Percentiles rank a stretch among this genome's conserved stretches.
phyloP scores from a whole-genome alignment of 2,329 filamentous ascomycete species.

The Penicillium sumatraense region DNA sequence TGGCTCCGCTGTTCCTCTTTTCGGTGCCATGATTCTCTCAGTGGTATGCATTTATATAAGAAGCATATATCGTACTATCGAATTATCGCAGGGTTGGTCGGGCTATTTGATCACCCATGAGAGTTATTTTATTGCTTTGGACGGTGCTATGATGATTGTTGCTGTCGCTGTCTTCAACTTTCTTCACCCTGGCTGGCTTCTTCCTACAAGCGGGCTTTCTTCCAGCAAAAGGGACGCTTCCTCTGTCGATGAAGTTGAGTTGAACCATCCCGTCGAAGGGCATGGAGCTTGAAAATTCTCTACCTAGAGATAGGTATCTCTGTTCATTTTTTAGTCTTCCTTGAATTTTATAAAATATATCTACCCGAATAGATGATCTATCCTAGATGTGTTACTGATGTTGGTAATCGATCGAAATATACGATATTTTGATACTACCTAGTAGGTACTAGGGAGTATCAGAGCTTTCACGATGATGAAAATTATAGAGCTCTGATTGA shows the following conservation, averaged over 20 bases:
- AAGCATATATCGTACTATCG: slow-evolving; percentile 41
- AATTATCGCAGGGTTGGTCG: slow-evolving; percentile 55
- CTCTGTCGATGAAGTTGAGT: slow-evolving; percentile 18
- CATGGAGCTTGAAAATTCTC: background rate
- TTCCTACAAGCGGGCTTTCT: slow-evolving; percentile 28
- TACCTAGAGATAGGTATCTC: no score
- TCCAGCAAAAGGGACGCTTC: slow-evolving; percentile 4
- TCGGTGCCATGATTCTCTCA: slow-evolving; percentile 36
- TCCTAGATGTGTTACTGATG: no score
- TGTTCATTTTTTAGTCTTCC: background rate
- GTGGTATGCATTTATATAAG: slow-evolving; percentile 1
- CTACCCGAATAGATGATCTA: background rate
- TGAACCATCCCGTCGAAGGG: slow-evolving; percentile 5
- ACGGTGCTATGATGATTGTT: slow-evolving; percentile 55
- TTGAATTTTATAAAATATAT: no score
- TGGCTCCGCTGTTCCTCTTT: slow-evolving; percentile 36
- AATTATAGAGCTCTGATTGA: no score
- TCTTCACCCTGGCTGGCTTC: slow-evolving; percentile 49
- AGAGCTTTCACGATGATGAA: background rate
- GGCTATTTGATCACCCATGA: slow-evolving; percentile 58
- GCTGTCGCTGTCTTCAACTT: slow-evolving; percentile 52
- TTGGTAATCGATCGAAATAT: no score
- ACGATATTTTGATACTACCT: no score
- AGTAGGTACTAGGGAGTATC: no score
- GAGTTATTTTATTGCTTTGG: slow-evolving; percentile 55